Percentiles rank a stretch among this genome's conserved stretches.
These are phyloP conservation scores for Simplicillium aogashimaense DNA, from an alignment of 2,329 filamentous ascomycete genomes.

Conservation along the genomic window DNA sequence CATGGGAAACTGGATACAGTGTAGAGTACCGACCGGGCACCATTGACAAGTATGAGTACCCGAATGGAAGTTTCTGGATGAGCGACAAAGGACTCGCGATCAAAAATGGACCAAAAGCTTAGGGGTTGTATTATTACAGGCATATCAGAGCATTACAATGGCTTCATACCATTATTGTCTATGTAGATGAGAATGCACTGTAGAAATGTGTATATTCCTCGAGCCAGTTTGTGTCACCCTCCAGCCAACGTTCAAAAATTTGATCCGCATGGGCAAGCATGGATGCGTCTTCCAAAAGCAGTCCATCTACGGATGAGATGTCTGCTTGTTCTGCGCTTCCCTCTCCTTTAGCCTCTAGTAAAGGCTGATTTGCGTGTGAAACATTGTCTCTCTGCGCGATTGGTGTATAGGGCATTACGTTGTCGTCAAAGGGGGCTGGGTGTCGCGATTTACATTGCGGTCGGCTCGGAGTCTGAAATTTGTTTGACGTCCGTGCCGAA, in stretches of 20 bases:
- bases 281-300: no score
- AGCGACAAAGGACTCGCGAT: constrained; percentile 7
- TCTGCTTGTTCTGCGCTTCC: no score
- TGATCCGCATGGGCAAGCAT: no score
- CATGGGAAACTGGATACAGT: constrained; percentile 7
- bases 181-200: constrained; percentile 2
- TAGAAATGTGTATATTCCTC: constrained; percentile 6
- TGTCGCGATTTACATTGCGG: no score
- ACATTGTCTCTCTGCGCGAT: no score
- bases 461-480: no score
- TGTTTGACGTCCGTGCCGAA: no score
- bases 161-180: neutral
- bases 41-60: constrained; percentile 1
- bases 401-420: no score
- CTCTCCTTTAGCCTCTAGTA: no score
- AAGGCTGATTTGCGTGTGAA: no score
- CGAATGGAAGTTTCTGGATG: constrained; percentile 7
- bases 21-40: constrained; percentile 7
- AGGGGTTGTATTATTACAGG: neutral
- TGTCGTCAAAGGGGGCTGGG: no score
- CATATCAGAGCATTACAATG: neutral
- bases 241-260: constrained; percentile 2
- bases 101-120: constrained; percentile 7
- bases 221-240: constrained; percentile 3
- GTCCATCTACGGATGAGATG: no score